Evolutionary conservation across 352 stramenopile species (phyloP).

Genomic region (Phytophthora citrophthora): DNA sequence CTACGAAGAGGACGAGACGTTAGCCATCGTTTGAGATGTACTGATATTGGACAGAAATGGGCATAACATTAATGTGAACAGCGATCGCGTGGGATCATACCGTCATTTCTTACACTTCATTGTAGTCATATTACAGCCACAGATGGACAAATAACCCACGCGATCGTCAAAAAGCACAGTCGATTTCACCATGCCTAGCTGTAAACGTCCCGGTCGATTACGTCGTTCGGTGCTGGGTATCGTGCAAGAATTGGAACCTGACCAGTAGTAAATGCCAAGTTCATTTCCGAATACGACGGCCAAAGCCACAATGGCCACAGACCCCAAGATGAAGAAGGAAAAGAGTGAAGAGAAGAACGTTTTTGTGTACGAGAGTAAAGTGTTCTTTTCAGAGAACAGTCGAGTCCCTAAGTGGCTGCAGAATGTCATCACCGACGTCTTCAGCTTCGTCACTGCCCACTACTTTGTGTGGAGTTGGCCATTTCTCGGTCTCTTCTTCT

Average conservation of each 20-base stretch:
- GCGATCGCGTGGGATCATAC: constrained; percentile 3
- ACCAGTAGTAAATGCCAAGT: background rate
- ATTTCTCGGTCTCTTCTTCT: constrained; percentile 41
- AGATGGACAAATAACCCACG: constrained; percentile 4
- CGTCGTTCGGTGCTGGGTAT: background rate
- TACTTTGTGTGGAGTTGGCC: constrained; percentile 48
- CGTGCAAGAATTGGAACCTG: constrained; percentile 6
- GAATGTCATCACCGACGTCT: constrained; percentile 32
- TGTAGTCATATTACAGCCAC: constrained; percentile 1
- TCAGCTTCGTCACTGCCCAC: constrained; percentile 46
- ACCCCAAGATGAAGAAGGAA: constrained; percentile 1
- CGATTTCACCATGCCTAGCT: background rate
- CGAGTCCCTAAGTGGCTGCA: constrained; percentile 34
- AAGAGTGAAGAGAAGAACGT: constrained; percentile 1
- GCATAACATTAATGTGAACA: too few relatives aligned
- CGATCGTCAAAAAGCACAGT: background rate
- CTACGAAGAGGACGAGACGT: constrained; percentile 72
- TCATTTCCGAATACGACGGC: constrained; percentile 16
- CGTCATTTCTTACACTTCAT: constrained; percentile 1
- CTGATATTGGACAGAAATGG: too few relatives aligned
- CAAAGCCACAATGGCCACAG: background rate
- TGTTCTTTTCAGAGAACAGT: constrained; percentile 30
- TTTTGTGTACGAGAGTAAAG: constrained; percentile 36
- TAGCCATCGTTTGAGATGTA: constrained; percentile 50
- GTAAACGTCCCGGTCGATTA: constrained; percentile 3